These are phyloP conservation scores for Rubroboletus satanas DNA, from an alignment of 768 basidiomycete species.

Conservation along the genomic window DNA sequence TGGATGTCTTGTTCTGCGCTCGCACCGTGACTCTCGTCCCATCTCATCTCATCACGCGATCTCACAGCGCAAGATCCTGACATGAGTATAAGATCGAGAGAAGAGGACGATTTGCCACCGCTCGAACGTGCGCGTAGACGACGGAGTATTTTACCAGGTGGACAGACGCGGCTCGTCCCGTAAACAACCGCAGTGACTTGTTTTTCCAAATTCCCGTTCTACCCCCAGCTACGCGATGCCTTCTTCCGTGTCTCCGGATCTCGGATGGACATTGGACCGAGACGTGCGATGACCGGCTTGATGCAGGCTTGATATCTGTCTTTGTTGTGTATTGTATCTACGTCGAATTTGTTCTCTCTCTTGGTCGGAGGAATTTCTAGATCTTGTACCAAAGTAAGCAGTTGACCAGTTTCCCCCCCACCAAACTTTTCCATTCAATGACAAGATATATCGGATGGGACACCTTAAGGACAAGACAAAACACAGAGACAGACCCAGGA, in stretches of 20 bases:
- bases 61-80: slow-evolving; percentile 25
- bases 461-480: not conserved
- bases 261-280: not conserved
- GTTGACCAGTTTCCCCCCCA: not conserved
- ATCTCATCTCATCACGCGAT: slow-evolving; percentile 6
- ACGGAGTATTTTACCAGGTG: slow-evolving; percentile 34
- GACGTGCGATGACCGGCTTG: not conserved
- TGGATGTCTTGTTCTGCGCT: not conserved
- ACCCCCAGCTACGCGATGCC: no score
- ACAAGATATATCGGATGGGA: no score
- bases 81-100: slow-evolving; percentile 29
- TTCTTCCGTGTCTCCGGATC: not conserved
- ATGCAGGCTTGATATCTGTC: not conserved
- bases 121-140: slow-evolving; percentile 65
- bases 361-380: not conserved
- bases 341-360: not conserved
- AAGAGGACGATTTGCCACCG: slow-evolving; percentile 60
- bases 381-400: not conserved
- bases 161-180: slow-evolving; percentile 26
- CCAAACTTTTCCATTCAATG: not conserved
- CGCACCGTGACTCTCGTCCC: slow-evolving; percentile 5
- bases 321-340: slow-evolving; percentile 5
- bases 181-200: not conserved
- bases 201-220: not conserved
- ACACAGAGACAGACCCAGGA: not conserved